phyloP scores from a whole-genome alignment of 345 rosid genomes.

The Gossypium sturtianum region DNA sequence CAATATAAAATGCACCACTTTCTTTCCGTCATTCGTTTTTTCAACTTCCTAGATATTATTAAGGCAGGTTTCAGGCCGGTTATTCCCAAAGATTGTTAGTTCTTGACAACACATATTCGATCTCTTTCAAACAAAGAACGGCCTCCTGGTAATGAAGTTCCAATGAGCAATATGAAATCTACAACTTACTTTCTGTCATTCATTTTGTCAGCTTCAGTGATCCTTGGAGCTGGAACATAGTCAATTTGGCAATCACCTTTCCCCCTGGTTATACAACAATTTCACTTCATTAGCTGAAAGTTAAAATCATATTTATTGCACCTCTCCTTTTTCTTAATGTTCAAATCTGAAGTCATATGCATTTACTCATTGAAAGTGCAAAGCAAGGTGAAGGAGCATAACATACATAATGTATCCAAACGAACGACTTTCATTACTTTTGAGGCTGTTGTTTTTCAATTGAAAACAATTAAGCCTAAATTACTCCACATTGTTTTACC shows the following conservation, averaged over 20 bases:
- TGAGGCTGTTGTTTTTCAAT: not conserved
- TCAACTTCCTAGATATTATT: constrained; percentile 46
- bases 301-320: constrained; percentile 1
- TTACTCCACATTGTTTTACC: not conserved
- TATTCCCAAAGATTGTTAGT: not conserved
- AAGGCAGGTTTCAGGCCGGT: not conserved
- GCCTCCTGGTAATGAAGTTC: not conserved
- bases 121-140: not conserved
- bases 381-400: not conserved
- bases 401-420: not conserved
- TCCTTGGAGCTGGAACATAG: constrained; percentile 78
- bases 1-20: constrained; percentile 22
- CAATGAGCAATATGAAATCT: not conserved
- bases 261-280: constrained; percentile 43
- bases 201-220: constrained; percentile 81
- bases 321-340: not conserved
- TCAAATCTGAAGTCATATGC: not conserved
- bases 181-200: constrained; percentile 73
- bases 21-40: constrained; percentile 73
- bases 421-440: not conserved
- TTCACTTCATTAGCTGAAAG: constrained; percentile 8
- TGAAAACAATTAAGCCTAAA: not conserved
- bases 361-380: not conserved
- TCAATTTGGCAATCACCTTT: constrained; percentile 92
- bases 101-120: not conserved